Evolutionary conservation across 106 monocot species (phyloP), one percentile per base, ranked within the genome.

Genomic region (Amphibolis antarctica): DNA sequence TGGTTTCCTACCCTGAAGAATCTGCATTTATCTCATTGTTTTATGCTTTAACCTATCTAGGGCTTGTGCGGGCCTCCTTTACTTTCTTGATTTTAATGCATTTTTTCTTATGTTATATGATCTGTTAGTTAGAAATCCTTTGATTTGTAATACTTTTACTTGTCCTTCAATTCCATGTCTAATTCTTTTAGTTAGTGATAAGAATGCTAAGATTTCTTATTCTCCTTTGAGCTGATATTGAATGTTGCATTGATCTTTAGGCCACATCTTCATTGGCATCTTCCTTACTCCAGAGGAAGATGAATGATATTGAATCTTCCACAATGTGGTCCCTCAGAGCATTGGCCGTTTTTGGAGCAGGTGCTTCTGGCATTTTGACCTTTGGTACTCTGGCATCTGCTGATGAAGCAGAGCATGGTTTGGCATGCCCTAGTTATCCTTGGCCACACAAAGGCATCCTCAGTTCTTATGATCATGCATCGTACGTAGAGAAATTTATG

Each of bases 381-480:
- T 77, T 84, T 79, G 81, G 74, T 60, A 63, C 68, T 20, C 69
- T 84, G 56, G 66, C 74, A 60, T 81, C 78, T 65, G 76, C 78
- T 65, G 80, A 83, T 79, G 81, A 94, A 76, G 82, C 94, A 59
- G 89, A 94, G 66, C 91, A 86, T 79, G 91, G 91, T 15, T 70
- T 92, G 17, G 69, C 73, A 46, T 81, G 79, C 50, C 83, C 94
- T 12, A 76, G 55, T 53, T 94, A 94, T 76, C 94, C 94, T 50
- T 94, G 94, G 94, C 94, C 94, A 30, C 94, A 89, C 59, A 69
- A 84, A 60, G 94, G 94, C 55, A 86, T 94, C 42, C 83, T 93
- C 50, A 93, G 88, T 58, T 89, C 89, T 42, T 94, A 94, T 72
- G 93, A 94, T 46, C 93, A 94, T 81, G 83, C 86, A 67, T 94